Percentiles rank a stretch among this genome's conserved stretches.
These are phyloP conservation scores for Trametes cingulata DNA, from an alignment of 768 basidiomycete genomes.

Conservation along the genomic window DNA sequence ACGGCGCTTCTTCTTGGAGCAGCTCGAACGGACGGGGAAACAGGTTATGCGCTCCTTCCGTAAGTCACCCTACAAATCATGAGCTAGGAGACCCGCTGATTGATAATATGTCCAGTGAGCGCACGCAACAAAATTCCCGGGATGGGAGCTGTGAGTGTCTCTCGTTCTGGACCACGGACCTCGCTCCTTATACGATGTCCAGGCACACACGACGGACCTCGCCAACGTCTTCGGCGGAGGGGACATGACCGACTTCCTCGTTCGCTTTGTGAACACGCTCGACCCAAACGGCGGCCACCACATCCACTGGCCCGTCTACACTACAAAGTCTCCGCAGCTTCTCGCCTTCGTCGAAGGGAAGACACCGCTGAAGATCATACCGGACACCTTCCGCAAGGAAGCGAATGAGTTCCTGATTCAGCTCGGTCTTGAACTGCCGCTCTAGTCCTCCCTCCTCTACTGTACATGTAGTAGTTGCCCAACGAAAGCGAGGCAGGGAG, in stretches of 20 bases:
- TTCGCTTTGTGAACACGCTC: conserved; percentile 42
- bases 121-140: conserved; percentile 14
- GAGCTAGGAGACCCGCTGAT: not conserved
- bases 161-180: too few species aligned
- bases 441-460: too few species aligned
- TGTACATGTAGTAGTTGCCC: not conserved
- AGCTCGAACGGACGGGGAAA: conserved; percentile 9
- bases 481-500: not conserved
- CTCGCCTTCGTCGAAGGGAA: conserved; percentile 43
- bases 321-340: conserved; percentile 35
- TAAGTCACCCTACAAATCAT: conserved; percentile 4
- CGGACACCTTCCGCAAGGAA: conserved; percentile 7
- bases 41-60: conserved; percentile 25
- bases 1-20: conserved; percentile 28
- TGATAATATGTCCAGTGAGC: not conserved
- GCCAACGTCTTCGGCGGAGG: conserved; percentile 42
- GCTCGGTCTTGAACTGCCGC: not conserved
- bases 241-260: conserved; percentile 48
- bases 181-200: not conserved
- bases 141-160: conserved; percentile 12
- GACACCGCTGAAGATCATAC: conserved; percentile 35
- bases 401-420: not conserved
- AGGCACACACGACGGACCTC: conserved; percentile 49
- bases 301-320: conserved; percentile 50
- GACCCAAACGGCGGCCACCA: conserved; percentile 43